These are phyloP conservation scores for Lepraria neglecta DNA, from an alignment of 495 filamentous ascomycete genomes.

Conservation along the genomic window DNA sequence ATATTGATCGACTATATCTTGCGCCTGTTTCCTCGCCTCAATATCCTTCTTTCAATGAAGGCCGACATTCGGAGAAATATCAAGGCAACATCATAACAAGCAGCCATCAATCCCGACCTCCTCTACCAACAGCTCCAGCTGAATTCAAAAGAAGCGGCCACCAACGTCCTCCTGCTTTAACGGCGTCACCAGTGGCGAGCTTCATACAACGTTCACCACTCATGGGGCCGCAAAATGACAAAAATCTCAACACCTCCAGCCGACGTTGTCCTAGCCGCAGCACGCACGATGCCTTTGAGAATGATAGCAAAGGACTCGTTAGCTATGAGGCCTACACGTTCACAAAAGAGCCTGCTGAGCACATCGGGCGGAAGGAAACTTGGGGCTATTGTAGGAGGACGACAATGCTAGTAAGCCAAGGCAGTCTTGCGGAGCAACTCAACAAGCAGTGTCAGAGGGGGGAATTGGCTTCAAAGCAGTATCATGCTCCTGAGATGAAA, in stretches of 20 bases:
- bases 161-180: neutral
- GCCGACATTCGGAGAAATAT: neutral
- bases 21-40: neutral
- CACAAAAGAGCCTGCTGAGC: neutral
- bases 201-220: neutral
- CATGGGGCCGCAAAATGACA: neutral
- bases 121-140: neutral
- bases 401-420: neutral
- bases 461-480: neutral
- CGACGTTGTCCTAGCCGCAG: neutral
- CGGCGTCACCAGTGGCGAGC: neutral
- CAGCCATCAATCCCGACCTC: neutral
- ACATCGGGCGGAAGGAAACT: conserved; percentile 3
- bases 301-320: neutral
- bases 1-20: neutral
- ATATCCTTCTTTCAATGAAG: neutral
- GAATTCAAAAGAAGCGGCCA: neutral
- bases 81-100: neutral
- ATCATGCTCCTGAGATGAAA: neutral
- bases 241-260: neutral
- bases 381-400: conserved; percentile 3
- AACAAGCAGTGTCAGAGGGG: neutral
- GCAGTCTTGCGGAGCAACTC: neutral
- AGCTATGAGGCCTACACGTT: conserved; percentile 12
- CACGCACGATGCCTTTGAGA: neutral